Evolutionary conservation across 768 basidiomycete genomes (phyloP), one percentile per base, ranked within the genome.

Genomic region (Dentipellis fragilis): DNA sequence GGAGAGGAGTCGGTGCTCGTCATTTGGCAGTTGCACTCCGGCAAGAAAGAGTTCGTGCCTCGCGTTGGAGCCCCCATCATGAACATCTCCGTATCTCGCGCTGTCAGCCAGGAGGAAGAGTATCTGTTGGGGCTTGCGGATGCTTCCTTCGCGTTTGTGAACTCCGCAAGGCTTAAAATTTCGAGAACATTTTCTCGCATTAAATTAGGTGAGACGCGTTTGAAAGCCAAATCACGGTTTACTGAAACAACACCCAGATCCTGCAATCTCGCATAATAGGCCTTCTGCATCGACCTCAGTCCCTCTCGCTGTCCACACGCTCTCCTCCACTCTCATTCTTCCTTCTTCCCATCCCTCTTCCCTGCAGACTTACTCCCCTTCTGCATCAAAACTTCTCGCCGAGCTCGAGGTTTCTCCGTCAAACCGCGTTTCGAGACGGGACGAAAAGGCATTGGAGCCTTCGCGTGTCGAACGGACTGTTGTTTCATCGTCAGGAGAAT

Each of bases 1-100:
- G 96, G 96, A 47, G 92, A 96, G 68, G 96, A 98, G 68, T 80
- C 88, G 35, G 95, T 97, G 10, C 70, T 99, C n/a, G 94, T 98
- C 39, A 86, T 95, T 57, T 99, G 96, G 96, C 92, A 96, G 66
- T 68, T 99, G 42, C 85, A 91, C 59, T 83, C 86, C 0, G 89
- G 89, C 4, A 89, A 84, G 68, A 86, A 84, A 66, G 93, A 96
- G 67, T 98, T 91, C 65, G 80, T 98, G 1, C 93, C 96, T 35
- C 83, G 96, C 51, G 76, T 98, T 10, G 94, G 95, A 16, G 85
- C 92, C 3, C 84, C 93, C 4, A 89, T 97, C 54, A 78, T 76
- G 63, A 83, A 80, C 37, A 75, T 94, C 36, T 76, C 83, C 3
- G 72, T 88, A 45, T 77, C 76, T 7, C 79, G 73, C 52, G 66